Evolutionary conservation across 441 rosid species (phyloP).

Genomic region (Codiaeum variegatum): DNA sequence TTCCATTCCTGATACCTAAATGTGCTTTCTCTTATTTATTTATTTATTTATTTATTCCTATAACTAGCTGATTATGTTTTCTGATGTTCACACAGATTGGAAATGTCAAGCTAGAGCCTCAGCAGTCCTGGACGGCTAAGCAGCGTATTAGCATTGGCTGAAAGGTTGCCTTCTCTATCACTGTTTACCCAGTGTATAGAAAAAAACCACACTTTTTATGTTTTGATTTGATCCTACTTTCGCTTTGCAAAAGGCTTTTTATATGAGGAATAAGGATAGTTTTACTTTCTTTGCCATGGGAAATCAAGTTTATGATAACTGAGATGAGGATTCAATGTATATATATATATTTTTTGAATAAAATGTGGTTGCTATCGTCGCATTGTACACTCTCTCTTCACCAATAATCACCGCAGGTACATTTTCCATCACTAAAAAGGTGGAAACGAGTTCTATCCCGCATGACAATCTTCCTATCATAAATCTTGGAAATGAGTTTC

Average conservation of each 20-base stretch:
- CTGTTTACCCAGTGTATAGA: constrained; percentile 8
- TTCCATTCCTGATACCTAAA: constrained; percentile 1
- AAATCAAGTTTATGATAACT: background rate
- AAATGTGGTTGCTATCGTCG: background rate
- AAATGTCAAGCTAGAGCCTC: constrained; percentile 66
- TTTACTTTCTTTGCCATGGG: background rate
- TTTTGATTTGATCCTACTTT: background rate
- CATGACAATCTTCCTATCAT: constrained; percentile 52
- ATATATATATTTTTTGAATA: background rate
- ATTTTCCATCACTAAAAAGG: constrained; percentile 50
- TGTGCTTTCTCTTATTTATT: background rate
- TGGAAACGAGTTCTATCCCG: constrained; percentile 69
- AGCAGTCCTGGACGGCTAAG: constrained; percentile 77
- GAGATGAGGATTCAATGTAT: background rate
- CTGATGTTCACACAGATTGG: constrained; percentile 53
- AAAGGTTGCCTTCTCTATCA: constrained; percentile 23
- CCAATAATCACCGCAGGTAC: constrained; percentile 68
- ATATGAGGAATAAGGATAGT: constrained; percentile 10
- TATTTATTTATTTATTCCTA: background rate
- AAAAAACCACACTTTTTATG: background rate
- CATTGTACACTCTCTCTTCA: constrained; percentile 16
- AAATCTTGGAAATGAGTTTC: constrained; percentile 60
- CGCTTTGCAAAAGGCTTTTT: constrained; percentile 9
- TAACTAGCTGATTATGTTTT: constrained; percentile 10
- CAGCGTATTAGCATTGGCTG: constrained; percentile 59